Evolutionary conservation across 73 alveolate genomes (phyloP), one percentile per base, ranked within the genome.

Genomic region (Blepharisma japonicum): DNA sequence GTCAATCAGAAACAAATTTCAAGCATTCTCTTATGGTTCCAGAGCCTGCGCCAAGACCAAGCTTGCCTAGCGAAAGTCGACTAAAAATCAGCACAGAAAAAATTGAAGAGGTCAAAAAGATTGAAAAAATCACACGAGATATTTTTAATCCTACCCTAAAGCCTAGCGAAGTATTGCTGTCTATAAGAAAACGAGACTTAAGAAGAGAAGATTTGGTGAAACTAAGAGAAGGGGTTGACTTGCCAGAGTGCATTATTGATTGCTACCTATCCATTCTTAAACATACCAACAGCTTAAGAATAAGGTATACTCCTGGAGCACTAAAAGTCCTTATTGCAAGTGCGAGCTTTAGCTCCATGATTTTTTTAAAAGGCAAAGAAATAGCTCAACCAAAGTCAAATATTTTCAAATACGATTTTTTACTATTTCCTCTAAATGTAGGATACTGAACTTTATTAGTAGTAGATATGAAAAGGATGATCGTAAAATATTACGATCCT

Each of bases 121-220:
- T 61, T 9, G 74, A 61, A 61, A 61, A 61, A 61, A 61, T 61
- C 4, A 61, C 47, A 0, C 74, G 23, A 18, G 74, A 61, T 20
- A 61, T 61, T 61, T n/a, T 61, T 39, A 61, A 61, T 61, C 74
- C 74, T 9, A 61, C 74, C 39, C 74, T 61, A 9, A 8, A n/a
- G 2, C 14, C 18, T 25, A 25, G 23, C 14, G 74, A 61, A 61
- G 47, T 61, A 2, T 14, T 61, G 11, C 46, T 61, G 5, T 14
- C 14, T 8, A 14, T 61, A n/a, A n/a, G 23, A 8, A 61, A 61
- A 20, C 14, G 23, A 61, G 23, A 11, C 23, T 5, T 61, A 18
- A 61, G 4, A 14, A n/a, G 74, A 20, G 46, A 39, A 14, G 74
- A 61, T 18, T 61, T 61, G 47, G 18, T 61, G 11, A 14, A 39